Percentiles rank a stretch among this genome's conserved stretches.
Evolutionary conservation across 306 rosid species (phyloP).

Genomic region (Medicago ruthenica): DNA sequence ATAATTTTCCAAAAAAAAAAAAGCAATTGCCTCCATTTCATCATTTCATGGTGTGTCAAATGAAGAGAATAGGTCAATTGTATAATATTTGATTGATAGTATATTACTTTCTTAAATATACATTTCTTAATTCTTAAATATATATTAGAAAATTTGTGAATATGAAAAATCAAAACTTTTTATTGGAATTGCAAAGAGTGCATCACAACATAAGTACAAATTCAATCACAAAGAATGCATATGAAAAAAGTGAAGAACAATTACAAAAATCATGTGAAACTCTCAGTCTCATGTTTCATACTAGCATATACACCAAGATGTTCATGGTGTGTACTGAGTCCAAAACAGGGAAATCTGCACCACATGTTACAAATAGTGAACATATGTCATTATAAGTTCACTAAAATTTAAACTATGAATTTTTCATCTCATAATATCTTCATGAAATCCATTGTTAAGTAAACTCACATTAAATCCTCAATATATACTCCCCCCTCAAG

Average conservation of each 20-base stretch:
- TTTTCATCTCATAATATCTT: neutral
- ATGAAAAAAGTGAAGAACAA: slow-evolving; percentile 4
- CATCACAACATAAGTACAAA: slow-evolving; percentile 4
- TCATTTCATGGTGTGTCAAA: no score
- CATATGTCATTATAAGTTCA: neutral
- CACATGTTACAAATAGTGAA: neutral
- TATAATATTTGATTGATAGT: no score
- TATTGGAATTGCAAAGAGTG: neutral
- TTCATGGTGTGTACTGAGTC: neutral
- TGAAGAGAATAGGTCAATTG: no score
- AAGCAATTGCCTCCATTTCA: no score
- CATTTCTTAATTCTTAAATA: no score
- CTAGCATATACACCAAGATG: slow-evolving; percentile 9
- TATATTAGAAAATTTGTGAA: no score
- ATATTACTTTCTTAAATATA: no score
- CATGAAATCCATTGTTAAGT: neutral
- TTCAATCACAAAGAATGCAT: slow-evolving; percentile 31
- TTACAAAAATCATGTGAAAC: neutral
- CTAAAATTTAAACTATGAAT: neutral
- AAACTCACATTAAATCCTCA: neutral
- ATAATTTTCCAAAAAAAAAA: no score
- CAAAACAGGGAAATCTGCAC: neutral
- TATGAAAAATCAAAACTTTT: neutral
- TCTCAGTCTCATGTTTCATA: neutral
- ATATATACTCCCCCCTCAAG: neutral